These are phyloP conservation scores for Hypoxylon intermedium DNA, from an alignment of 495 filamentous ascomycete species.

Conservation along the genomic window DNA sequence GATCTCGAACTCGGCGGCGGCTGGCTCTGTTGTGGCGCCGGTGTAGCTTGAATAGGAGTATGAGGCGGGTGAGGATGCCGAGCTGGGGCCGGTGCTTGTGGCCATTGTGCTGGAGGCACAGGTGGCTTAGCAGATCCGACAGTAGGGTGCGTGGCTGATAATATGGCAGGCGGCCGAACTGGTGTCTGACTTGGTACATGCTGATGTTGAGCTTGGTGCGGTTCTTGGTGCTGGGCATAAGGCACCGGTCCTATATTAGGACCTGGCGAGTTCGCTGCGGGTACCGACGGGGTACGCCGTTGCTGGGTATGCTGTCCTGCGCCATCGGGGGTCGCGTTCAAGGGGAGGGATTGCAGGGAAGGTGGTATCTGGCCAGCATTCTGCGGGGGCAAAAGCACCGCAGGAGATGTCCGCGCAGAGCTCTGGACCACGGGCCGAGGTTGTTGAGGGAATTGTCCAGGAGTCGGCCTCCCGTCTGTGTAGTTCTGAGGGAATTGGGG, in stretches of 20 bases:
- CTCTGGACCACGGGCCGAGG: slow-evolving; percentile 25
- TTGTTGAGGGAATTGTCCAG: slow-evolving; percentile 35
- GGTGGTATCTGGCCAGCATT: slow-evolving; percentile 46
- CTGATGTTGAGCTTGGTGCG: no score
- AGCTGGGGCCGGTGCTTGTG: slow-evolving; percentile 22
- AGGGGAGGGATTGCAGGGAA: slow-evolving; percentile 43
- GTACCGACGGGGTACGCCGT: slow-evolving; percentile 32
- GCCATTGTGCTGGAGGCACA: slow-evolving; percentile 32
- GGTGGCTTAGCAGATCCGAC: slow-evolving; percentile 27
- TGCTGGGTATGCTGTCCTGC: slow-evolving; percentile 36
- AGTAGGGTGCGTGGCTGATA: slow-evolving; percentile 34
- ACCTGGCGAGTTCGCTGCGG: slow-evolving; percentile 32
- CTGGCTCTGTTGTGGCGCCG: slow-evolving; percentile 42
- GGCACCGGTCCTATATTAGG: slow-evolving; percentile 24
- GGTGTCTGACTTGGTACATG: slow-evolving; percentile 37
- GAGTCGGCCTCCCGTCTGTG: slow-evolving; percentile 25
- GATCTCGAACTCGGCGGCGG: slow-evolving; percentile 38
- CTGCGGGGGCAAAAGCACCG: slow-evolving; percentile 50
- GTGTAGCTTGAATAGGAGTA: slow-evolving; percentile 33
- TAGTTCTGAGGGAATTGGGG: slow-evolving; percentile 38
- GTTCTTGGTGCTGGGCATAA: slow-evolving; percentile 31
- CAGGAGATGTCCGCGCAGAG: slow-evolving; percentile 31
- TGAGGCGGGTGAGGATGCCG: slow-evolving; percentile 39
- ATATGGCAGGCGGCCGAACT: slow-evolving; percentile 34
- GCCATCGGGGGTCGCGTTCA: slow-evolving; percentile 42